A percentile compares a stretch with the other conserved stretches of the same genome.
These are phyloP conservation scores for Blastobotrys malaysiensis DNA, from an alignment of 1,139 yeast species.

Conservation along the genomic window DNA sequence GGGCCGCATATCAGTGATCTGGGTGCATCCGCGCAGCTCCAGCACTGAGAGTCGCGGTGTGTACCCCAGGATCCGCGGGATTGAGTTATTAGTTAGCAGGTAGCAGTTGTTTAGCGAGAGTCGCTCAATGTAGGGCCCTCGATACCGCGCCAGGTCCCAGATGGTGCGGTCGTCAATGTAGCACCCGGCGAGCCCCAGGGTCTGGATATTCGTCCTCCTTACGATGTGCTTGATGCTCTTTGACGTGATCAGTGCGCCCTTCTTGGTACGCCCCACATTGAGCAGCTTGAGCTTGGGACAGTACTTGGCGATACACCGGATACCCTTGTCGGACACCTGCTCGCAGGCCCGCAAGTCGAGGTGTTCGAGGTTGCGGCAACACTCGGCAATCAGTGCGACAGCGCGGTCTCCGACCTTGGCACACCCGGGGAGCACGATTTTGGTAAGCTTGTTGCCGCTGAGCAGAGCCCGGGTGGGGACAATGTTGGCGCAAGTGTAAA, in stretches of 20 bases:
- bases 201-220: conserved; percentile 49
- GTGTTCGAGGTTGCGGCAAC: conserved; percentile 55
- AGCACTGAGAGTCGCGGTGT: conserved; percentile 64
- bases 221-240: conserved; percentile 56
- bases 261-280: conserved; percentile 75
- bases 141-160: conserved; percentile 69
- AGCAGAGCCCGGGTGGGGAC: conserved; percentile 51
- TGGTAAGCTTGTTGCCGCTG: conserved; percentile 42
- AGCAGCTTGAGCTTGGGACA: conserved; percentile 54
- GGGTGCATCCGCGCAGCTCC: conserved; percentile 63
- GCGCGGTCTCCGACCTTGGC: conserved; percentile 56
- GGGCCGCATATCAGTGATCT: conserved; percentile 55
- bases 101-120: conserved; percentile 76
- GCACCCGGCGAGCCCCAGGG: conserved; percentile 90
- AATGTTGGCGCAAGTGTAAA: conserved; percentile 75
- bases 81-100: conserved; percentile 55
- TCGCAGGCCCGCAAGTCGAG: conserved; percentile 87
- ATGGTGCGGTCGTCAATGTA: conserved; percentile 66
- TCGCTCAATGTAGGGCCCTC: conserved; percentile 55
- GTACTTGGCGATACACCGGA: conserved; percentile 55
- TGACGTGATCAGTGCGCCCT: conserved; percentile 68
- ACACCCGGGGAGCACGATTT: conserved; percentile 67
- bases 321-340: conserved; percentile 65
- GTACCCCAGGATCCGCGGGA: conserved; percentile 58
- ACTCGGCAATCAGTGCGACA: conserved; percentile 45